These are phyloP conservation scores for Candida boidinii DNA, from an alignment of 805 yeast species.

Conservation along the genomic window DNA sequence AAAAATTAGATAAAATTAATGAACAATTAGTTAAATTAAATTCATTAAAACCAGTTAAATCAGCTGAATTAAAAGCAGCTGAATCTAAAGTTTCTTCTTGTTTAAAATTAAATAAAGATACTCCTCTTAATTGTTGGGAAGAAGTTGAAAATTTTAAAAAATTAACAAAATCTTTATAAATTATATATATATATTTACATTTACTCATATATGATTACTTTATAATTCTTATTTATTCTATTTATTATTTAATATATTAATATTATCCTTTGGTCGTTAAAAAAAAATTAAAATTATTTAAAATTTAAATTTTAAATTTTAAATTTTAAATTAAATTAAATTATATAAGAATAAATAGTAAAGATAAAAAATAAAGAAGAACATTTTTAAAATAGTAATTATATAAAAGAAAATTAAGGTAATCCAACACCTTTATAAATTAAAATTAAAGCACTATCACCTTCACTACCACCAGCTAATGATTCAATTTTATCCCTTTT, in stretches of 20 bases:
- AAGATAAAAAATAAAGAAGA: not conserved
- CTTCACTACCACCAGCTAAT: slow-evolving; percentile 95
- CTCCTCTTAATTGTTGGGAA: slow-evolving; percentile 74
- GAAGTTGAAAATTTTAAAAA: slow-evolving; percentile 64
- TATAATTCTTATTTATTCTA: not conserved
- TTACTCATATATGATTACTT: not conserved
- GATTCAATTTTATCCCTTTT: slow-evolving; percentile 73
- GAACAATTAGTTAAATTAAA: slow-evolving; percentile 25
- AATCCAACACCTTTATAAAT: slow-evolving; percentile 78
- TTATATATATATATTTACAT: not conserved
- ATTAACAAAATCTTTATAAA: slow-evolving; percentile 27
- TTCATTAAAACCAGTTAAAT: slow-evolving; percentile 17
- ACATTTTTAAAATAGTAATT: not conserved
- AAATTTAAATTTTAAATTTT: not conserved
- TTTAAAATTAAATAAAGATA: slow-evolving; percentile 47
- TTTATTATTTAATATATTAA: not conserved
- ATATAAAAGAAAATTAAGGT: too few species aligned
- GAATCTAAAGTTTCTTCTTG: slow-evolving; percentile 49
- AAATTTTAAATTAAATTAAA: not conserved
- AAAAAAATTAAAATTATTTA: not conserved
- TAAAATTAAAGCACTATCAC: slow-evolving; percentile 88
- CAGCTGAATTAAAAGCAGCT: slow-evolving; percentile 33
- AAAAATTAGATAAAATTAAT: slow-evolving; percentile 26
- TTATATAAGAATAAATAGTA: too few species aligned
- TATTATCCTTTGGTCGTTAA: not conserved